Base-by-base conservation (phyloP, 2,329 filamentous ascomycete species). In the Delphinella strobiligena region DNA sequence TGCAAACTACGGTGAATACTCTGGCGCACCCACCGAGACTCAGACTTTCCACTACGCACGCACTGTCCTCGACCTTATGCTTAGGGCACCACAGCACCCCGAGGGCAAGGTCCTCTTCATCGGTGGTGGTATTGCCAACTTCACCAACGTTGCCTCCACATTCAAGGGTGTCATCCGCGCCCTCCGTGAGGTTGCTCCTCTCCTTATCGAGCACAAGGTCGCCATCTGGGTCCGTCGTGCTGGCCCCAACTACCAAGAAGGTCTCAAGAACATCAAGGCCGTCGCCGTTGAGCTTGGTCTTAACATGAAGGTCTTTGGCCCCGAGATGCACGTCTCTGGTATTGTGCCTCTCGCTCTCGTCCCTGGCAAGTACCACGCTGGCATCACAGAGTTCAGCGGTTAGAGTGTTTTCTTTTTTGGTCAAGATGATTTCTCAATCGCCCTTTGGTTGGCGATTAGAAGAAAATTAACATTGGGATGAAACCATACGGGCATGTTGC, bases 161-260 rank as follows among this genome's bases (percentile, higher is more conserved):
- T 98, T 98, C 82, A 98, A 98, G 78, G 91, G 91, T 72, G 89
- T 98, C 64, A 98, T 98, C 63, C 82, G 86, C 54, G 91, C 91
- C 45, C 77, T 98, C 50, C 80, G 89, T 51, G 91, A 96, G 68
- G 87, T 89, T 53, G 76, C 88, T 45, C 78, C 79, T 48, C 74
- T 81, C 49, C 77, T 98, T 52, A 78, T 78, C 60, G 91, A 98
- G 76, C 91, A 98, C 80, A 93, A 94, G 58, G 85, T 91, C 50
- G 82, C 93, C 69, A 95, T 96, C 72, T 96, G 89, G 91, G 88
- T 96, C 52, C 75, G 77, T 54, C 75, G 77, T 65, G 77, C 91
- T 38, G 86, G 91, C 45, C 91, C 91, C 66, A 98, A 98, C 76
- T 98, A 93, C 78, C 91, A 98, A 69, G 91, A 98, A 70, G 91